Percentiles rank a stretch among this genome's conserved stretches.
These are phyloP conservation scores for Rutstroemia sp. DNA, from an alignment of 2,329 filamentous ascomycete species.

Conservation along the genomic window DNA sequence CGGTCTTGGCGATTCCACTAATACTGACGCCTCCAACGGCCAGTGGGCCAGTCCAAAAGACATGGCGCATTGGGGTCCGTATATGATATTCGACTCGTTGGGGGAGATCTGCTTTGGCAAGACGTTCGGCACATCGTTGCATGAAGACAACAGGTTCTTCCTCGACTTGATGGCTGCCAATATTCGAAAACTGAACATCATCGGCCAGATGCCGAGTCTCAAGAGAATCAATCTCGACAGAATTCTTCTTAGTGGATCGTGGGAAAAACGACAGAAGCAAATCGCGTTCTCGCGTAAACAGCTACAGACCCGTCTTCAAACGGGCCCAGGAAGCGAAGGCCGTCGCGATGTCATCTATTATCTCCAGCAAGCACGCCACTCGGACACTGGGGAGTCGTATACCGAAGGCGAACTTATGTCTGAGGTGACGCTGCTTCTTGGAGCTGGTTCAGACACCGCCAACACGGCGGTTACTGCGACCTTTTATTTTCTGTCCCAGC, in stretches of 20 bases:
- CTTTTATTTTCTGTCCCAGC: constrained; percentile 2
- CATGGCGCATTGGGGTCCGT: background rate
- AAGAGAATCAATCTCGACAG: background rate
- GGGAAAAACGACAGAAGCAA: background rate
- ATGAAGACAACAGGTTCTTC: background rate
- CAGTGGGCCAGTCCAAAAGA: background rate
- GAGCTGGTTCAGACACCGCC: constrained; percentile 10
- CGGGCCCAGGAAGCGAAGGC: background rate
- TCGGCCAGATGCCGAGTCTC: background rate
- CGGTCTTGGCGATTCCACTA: background rate
- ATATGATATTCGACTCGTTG: background rate
- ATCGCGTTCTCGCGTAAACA: background rate
- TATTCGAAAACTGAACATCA: background rate
- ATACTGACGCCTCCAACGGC: background rate
- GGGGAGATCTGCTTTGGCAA: background rate
- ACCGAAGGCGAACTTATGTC: background rate
- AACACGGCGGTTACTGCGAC: background rate
- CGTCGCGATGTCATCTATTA: background rate
- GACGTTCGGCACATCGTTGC: background rate
- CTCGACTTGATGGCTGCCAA: background rate
- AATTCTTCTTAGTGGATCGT: background rate
- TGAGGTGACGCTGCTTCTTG: background rate
- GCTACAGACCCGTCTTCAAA: background rate
- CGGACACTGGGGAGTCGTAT: background rate
- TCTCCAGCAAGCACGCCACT: background rate